A percentile compares a stretch with the other conserved stretches of the same genome.
Evolutionary conservation across 495 filamentous ascomycete genomes (phyloP).

Genomic region (Eremomyces bilateralis): DNA sequence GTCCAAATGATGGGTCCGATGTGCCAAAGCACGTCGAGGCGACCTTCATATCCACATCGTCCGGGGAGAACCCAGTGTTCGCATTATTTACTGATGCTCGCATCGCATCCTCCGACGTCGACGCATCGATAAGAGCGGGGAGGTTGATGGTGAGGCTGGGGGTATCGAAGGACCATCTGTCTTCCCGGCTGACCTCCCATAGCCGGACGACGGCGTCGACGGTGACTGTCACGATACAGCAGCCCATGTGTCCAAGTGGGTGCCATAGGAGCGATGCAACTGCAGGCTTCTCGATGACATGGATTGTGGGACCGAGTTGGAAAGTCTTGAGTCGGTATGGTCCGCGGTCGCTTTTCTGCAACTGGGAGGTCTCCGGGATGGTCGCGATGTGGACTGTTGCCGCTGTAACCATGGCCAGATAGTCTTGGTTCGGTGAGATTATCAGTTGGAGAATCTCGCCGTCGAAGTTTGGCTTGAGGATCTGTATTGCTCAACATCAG

Average conservation of each 20-base stretch:
- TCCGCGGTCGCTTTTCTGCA: conserved; percentile 36
- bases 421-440: conserved; percentile 57
- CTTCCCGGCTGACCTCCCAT: conserved; percentile 63
- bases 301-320: conserved; percentile 69
- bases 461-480: conserved; percentile 46
- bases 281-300: conserved; percentile 60
- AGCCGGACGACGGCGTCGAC: conserved; percentile 64
- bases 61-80: conserved; percentile 68
- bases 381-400: conserved; percentile 68
- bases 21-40: conserved; percentile 67
- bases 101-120: conserved; percentile 54
- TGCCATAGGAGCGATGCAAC: conserved; percentile 70
- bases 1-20: conserved; percentile 34
- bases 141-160: conserved; percentile 67
- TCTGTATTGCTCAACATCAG: conserved; percentile 23
- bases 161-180: conserved; percentile 64
- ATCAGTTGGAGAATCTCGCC: conserved; percentile 60
- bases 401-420: conserved; percentile 60
- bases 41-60: conserved; percentile 69
- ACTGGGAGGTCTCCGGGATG: conserved; percentile 52
- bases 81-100: conserved; percentile 42
- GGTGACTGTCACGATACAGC: conserved; percentile 62
- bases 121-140: conserved; percentile 59
- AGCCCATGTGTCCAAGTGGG: conserved; percentile 51
- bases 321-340: conserved; percentile 60